Evolutionary conservation across 2,329 filamentous ascomycete genomes (phyloP), one percentile per base, ranked within the genome.

Genomic region (Pestalotiopsis sp.): DNA sequence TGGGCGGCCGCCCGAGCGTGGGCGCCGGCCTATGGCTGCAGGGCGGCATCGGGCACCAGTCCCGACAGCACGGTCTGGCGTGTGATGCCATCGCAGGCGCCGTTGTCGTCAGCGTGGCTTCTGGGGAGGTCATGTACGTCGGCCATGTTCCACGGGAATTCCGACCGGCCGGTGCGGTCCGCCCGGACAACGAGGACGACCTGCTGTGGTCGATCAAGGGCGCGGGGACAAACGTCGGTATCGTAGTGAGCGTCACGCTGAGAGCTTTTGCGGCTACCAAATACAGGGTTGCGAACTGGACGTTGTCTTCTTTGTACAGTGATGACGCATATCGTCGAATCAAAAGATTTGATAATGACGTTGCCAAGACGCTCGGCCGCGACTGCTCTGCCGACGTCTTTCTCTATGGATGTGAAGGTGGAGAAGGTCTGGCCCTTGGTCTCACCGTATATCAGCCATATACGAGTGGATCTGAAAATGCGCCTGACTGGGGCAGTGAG

Each of bases 21-120:
- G 89, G 89, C 2, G 84, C 86, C 0, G 89, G 89, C 0, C 71
- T 88, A 14, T 91, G 87, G 87, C 79, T 91, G 60, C 88, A 91
- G 79, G 89, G 89, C 55, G 88, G 89, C 65, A 88, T 91, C 62
- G 88, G 88, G 1, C 87, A 90, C 70, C 78, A 89, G n/a, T 73
- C 84, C 44, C 81, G 88, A 68, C 66, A 81, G 9, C 76, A 88
- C 70, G 88, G 89, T 1, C 86, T 91, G 13, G 69, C 87, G 2
- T 90, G 86, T 70, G 88, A 91, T 70, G 74, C 83, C 58, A 85
- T 91, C 59, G 74, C 90, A n/a, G 88, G 89, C 69, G 88, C 85
- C 22, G 82, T 90, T 2, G 13, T 91, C 30, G 83, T 90, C 75
- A 84, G 83, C 70, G 81, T 87, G 65, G 73, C 78, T 0, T 82